Base-by-base conservation (phyloP, 1,139 yeast genomes). In the Lodderomyces pseudojiufengensis region DNA sequence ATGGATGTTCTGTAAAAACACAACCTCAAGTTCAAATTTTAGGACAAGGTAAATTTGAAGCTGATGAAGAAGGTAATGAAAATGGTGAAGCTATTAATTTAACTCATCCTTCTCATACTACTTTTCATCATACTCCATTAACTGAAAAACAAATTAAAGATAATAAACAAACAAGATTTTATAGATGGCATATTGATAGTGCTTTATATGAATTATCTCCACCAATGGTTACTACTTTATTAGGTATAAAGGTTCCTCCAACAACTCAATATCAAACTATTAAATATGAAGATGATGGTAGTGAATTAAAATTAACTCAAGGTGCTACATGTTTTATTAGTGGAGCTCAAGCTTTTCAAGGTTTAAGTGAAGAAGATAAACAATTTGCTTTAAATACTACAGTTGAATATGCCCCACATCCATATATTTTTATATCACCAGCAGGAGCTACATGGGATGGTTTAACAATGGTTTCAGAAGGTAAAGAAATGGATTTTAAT, bases 141-240 rank as follows among this genome's bases (percentile, higher is more conserved):
- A 65, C 79, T n/a, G 71, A 73, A 21, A 73, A 74, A 23, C 78
- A 84, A 44, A 76, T 83, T 49, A 66, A 65, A 37, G 71, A 72
- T 3, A 65, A 74, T 22, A 76, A 80, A 38, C 73, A 73, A 57
- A 86, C 95, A 1, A 72, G 94, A 47, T 86, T 81, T 57, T 86
- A 85, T 73, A 77, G 95, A 63, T 86, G 95, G 95, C 95, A 86
- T 61, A 84, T 86, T 48, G 95, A 86, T 60, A 82, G 92, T 31
- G 95, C 95, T 5, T 72, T 86, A 34, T 86, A 86, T 51, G 95
- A 78, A 24, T 70, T 85, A 49, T 78, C 90, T 7, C 95, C 95
- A 21, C 95, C 95, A 23, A 73, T 82, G 47, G 85, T 82, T 32
- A 86, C 95, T 3, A 85, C 95, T 2, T 70, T 86, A 43, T 69